Evolutionary conservation across 2,329 filamentous ascomycete genomes (phyloP), one percentile per base, ranked within the genome.

Genomic region (Polytolypa hystricis): DNA sequence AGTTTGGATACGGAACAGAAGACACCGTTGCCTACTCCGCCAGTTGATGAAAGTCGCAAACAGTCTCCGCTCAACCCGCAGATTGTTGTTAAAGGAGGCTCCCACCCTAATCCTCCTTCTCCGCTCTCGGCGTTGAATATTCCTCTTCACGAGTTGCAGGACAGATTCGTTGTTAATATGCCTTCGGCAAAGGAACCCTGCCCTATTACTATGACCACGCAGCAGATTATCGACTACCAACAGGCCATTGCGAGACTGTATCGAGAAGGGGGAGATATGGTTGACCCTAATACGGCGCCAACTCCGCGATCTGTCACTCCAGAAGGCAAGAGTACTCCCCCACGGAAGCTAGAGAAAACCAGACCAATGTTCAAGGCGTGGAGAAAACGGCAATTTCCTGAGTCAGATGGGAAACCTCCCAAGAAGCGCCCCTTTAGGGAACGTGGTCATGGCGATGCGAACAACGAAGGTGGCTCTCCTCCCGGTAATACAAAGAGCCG

Each of bases 141-240:
- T 18, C 56, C 54, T 1, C 45, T 52, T 16, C 55, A 51, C 10
- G 54, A 58, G 25, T 55, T 58, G 53, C 56, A 59, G 35, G 61
- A 65, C 39, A 52, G 49, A 46, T 64, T 63, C 41, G 59, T 63
- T 30, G 57, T 64, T 21, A 52, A 64, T 33, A 65, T 63, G 59
- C 61, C 60, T 4, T 57, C 58, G 14, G 60, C 61, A 3, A 59
- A 53, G 25, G 60, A 64, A 2, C 59, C 62, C 1, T 61, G 59
- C 29, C 60, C 61, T 3, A 54, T 58, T 4, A 54, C 48, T 2
- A 58, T 64, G 57, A 61, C 55, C 3, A 47, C 49, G 1, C 49
- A 57, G 20, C 56, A 65, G 38, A 62, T 64, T 23, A 31, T 45
- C 2, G 49, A 60, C 11, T 65, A 59, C 29, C 62, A 64, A 33